A percentile compares a stretch with the other conserved stretches of the same genome.
These are phyloP conservation scores for Sonneratia alba DNA, from an alignment of 345 rosid genomes.

Conservation along the genomic window DNA sequence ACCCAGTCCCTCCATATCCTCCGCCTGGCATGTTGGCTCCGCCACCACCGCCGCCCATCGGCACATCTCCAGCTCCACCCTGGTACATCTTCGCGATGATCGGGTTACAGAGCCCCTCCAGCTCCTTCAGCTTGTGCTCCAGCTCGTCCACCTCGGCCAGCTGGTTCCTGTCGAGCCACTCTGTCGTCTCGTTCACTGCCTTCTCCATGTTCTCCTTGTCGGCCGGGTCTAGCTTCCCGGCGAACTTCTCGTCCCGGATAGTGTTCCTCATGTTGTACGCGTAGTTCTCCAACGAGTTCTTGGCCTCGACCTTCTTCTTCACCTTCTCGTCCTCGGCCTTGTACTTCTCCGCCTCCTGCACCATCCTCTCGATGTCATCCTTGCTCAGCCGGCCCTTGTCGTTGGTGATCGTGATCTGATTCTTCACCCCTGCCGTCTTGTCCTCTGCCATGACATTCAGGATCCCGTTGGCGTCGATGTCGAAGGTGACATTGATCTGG, in stretches of 20 bases:
- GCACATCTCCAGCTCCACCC: conserved; percentile 16
- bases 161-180: conserved; percentile 29
- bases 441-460: conserved; percentile 23
- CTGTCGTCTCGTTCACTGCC: conserved; percentile 13
- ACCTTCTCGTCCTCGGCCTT: conserved; percentile 26
- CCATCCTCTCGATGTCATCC: conserved; percentile 27
- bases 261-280: conserved; percentile 26
- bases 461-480: conserved; percentile 23
- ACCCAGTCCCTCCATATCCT: not conserved
- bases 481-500: conserved; percentile 22
- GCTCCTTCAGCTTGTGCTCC: conserved; percentile 22
- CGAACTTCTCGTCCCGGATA: conserved; percentile 18
- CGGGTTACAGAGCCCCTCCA: conserved; percentile 23
- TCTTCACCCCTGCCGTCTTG: conserved; percentile 25
- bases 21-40: conserved; percentile 3
- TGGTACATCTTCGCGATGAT: conserved; percentile 26
- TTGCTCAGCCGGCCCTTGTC: conserved; percentile 29
- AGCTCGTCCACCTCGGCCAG: conserved; percentile 24
- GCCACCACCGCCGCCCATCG: conserved; percentile 6
- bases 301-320: conserved; percentile 27
- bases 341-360: conserved; percentile 27
- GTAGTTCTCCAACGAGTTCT: conserved; percentile 23
- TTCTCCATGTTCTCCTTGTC: conserved; percentile 28
- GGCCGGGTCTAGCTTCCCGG: conserved; percentile 12
- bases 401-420: conserved; percentile 26